Conservation (phyloP, 2,329 filamentous ascomycete genomes). For the Huntiella bhutanensis region DNA sequence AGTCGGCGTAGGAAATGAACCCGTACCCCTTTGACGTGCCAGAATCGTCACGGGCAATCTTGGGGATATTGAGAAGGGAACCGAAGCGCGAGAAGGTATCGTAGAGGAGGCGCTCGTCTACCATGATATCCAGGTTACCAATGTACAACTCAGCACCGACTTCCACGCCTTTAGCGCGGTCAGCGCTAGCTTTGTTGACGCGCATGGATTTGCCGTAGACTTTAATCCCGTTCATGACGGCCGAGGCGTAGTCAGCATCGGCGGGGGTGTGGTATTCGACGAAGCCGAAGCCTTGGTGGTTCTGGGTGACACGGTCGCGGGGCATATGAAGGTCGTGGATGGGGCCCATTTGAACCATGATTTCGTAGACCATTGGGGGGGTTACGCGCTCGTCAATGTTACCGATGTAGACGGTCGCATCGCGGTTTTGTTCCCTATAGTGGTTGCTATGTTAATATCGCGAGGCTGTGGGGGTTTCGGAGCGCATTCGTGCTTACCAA, state of each 20-base stretch:
- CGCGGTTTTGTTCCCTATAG: constrained; percentile 88
- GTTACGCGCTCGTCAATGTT: constrained; percentile 95
- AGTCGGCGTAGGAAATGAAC: constrained; percentile 83
- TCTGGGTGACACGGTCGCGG: constrained; percentile 92
- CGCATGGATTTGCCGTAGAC: constrained; percentile 87
- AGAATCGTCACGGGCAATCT: constrained; percentile 78
- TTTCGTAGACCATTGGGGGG: constrained; percentile 81
- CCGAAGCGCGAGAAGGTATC: constrained; percentile 90
- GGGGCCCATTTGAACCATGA: constrained; percentile 94
- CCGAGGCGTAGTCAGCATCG: constrained; percentile 89
- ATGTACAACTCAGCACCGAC: constrained; percentile 95
- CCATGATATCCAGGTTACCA: constrained; percentile 84
- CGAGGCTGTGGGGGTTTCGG: neutral
- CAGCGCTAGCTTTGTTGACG: constrained; percentile 81
- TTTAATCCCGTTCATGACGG: constrained; percentile 90
- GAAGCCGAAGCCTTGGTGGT: constrained; percentile 95
- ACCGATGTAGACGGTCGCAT: constrained; percentile 93
- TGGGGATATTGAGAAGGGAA: constrained; percentile 63
- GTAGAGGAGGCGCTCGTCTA: constrained; percentile 89
- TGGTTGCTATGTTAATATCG: constrained; percentile 1
- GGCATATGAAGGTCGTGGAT: constrained; percentile 97
- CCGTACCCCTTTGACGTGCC: constrained; percentile 88
- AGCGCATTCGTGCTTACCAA: constrained; percentile 35
- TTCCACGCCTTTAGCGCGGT: constrained; percentile 61
- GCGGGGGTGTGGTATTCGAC: constrained; percentile 93